These are phyloP conservation scores for Fusarium sp. DNA, from an alignment of 2,329 filamentous ascomycete genomes.

Conservation along the genomic window DNA sequence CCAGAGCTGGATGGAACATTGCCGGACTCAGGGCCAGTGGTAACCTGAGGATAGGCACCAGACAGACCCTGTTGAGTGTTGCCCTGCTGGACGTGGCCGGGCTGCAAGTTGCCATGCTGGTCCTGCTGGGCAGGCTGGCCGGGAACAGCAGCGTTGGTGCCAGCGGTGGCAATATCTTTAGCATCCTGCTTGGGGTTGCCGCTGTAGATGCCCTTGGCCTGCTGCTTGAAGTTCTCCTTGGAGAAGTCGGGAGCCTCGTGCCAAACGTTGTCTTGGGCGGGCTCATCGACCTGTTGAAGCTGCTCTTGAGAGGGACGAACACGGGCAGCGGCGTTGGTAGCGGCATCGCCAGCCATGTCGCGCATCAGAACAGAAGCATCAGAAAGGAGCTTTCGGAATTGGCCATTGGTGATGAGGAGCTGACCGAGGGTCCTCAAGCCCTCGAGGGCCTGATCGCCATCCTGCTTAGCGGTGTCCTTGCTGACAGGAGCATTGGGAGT, in stretches of 20 bases:
- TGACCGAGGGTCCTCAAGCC: constrained; percentile 89
- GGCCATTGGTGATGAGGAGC: constrained; percentile 92
- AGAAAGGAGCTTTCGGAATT: constrained; percentile 82
- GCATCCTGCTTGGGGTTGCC: constrained; percentile 67
- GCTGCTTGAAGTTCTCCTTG: constrained; percentile 74
- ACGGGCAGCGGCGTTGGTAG: constrained; percentile 77
- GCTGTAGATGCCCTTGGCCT: constrained; percentile 72
- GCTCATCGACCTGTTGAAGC: constrained; percentile 79
- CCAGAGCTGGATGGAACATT: constrained; percentile 9
- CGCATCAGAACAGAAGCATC: constrained; percentile 85
- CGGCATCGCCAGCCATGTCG: constrained; percentile 92
- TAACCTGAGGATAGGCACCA: constrained; percentile 57
- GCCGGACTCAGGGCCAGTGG: constrained; percentile 47
- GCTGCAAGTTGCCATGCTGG: constrained; percentile 18
- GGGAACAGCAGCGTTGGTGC: constrained; percentile 62
- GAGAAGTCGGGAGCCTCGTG: constrained; percentile 85
- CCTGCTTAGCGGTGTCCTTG: constrained; percentile 82
- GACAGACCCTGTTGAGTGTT: background rate
- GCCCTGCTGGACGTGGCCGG: constrained; percentile 5
- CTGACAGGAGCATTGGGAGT: constrained; percentile 74
- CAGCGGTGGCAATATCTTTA: constrained; percentile 68
- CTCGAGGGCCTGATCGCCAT: constrained; percentile 84
- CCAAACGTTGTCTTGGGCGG: constrained; percentile 93
- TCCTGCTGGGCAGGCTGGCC: constrained; percentile 50
- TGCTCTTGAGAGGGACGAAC: constrained; percentile 83